Evolutionary conservation across 2,329 filamentous ascomycete species (phyloP).

Genomic region (Metarhizium rileyi): DNA sequence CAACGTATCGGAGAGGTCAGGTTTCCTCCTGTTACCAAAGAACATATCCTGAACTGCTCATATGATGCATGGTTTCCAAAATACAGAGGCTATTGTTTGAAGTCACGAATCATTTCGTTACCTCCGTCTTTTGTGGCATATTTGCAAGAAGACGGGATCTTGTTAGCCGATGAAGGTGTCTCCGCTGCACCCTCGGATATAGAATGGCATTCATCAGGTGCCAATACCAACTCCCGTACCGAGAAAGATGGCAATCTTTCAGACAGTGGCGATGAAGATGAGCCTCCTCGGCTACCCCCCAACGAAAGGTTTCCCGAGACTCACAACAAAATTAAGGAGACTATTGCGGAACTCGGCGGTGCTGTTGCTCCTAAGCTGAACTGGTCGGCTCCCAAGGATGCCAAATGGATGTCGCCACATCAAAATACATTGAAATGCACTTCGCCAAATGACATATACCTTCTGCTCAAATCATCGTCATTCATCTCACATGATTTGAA

Average conservation of each 20-base stretch:
- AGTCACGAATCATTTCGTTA: constrained; percentile 75
- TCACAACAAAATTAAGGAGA: constrained; percentile 66
- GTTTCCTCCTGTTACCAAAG: constrained; percentile 75
- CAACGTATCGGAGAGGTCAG: constrained; percentile 31
- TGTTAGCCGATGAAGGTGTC: constrained; percentile 63
- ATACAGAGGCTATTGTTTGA: constrained; percentile 74
- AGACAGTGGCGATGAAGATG: constrained; percentile 39
- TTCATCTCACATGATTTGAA: constrained; percentile 92
- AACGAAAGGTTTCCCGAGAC: constrained; percentile 57
- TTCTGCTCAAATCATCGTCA: constrained; percentile 87
- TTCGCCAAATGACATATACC: constrained; percentile 81
- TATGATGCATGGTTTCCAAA: constrained; percentile 86
- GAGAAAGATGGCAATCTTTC: constrained; percentile 32
- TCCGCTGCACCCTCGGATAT: constrained; percentile 47
- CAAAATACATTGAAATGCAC: constrained; percentile 87
- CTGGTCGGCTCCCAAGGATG: constrained; percentile 95
- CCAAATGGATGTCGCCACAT: constrained; percentile 78
- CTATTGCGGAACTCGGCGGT: constrained; percentile 73
- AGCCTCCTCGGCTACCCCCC: constrained; percentile 31
- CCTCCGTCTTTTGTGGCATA: constrained; percentile 70
- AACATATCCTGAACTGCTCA: constrained; percentile 89
- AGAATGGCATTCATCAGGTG: constrained; percentile 32
- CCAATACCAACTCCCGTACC: constrained; percentile 12
- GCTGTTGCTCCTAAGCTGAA: constrained; percentile 88
- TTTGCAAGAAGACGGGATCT: constrained; percentile 83